Percentiles rank a stretch among this genome's conserved stretches.
Conservation (phyloP, 1,139 yeast genomes). For the Ashbya aceris region DNA sequence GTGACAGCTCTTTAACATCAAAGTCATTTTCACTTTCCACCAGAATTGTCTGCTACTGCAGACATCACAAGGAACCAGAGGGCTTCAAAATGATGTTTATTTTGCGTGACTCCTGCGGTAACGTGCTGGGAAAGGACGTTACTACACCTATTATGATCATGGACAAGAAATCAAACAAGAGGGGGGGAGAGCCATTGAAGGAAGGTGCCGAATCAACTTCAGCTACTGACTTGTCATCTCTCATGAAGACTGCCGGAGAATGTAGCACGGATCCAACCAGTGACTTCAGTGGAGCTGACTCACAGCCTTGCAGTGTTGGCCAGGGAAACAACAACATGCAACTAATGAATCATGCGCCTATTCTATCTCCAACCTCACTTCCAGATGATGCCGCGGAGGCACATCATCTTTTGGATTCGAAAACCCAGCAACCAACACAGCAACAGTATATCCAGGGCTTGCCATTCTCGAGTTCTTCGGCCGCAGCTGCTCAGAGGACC, state of each 20-base stretch:
- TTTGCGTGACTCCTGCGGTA: slow-evolving; percentile 49
- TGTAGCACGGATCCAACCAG: slow-evolving; percentile 6
- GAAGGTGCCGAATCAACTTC: slow-evolving; percentile 7
- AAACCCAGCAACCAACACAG: neutral
- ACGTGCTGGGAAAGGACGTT: slow-evolving; percentile 61
- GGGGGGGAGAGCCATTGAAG: slow-evolving; percentile 2
- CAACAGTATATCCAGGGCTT: slow-evolving; percentile 15
- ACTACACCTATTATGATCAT: slow-evolving; percentile 78
- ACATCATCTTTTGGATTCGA: neutral
- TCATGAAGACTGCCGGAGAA: slow-evolving; percentile 11
- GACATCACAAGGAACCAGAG: slow-evolving; percentile 79
- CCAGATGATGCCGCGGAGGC: slow-evolving; percentile 61
- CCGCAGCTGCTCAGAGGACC: slow-evolving; percentile 13
- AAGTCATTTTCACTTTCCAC: slow-evolving; percentile 65
- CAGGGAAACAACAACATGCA: slow-evolving; percentile 3
- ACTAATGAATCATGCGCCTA: slow-evolving; percentile 10
- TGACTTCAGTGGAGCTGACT: slow-evolving; percentile 10
- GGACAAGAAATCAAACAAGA: slow-evolving; percentile 65
- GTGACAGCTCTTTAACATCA: slow-evolving; percentile 19
- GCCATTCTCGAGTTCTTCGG: slow-evolving; percentile 9
- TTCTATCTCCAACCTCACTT: slow-evolving; percentile 52
- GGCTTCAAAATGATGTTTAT: slow-evolving; percentile 73
- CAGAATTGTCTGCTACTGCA: slow-evolving; percentile 87
- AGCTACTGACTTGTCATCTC: slow-evolving; percentile 14
- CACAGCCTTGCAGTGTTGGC: neutral